Evolutionary conservation across 2,329 filamentous ascomycete genomes (phyloP).

Genomic region (Ambrosiella xylebori): DNA sequence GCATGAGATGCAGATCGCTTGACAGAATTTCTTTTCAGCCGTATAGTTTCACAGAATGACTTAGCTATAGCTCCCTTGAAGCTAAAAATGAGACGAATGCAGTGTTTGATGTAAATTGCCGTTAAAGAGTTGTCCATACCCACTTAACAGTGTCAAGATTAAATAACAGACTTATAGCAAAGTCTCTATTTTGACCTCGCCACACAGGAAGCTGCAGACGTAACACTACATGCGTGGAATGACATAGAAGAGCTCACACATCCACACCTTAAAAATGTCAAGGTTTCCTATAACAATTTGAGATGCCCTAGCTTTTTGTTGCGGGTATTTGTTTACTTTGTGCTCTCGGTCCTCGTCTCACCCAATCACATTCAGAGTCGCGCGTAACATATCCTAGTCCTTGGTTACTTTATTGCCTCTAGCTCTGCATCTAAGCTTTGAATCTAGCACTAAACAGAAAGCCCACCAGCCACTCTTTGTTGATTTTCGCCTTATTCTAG

Average conservation of each 20-base stretch:
- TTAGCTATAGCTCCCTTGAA: background rate
- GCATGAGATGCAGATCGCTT: background rate
- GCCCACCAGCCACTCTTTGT: no score
- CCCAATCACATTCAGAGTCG: slow-evolving; percentile 6
- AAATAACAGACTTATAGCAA: background rate
- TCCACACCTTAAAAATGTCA: background rate
- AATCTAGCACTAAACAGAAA: no score
- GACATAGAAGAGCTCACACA: background rate
- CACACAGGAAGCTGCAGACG: background rate
- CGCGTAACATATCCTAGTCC: slow-evolving; percentile 5
- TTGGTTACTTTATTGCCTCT: slow-evolving; percentile 5
- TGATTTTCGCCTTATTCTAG: no score
- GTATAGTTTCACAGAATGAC: background rate
- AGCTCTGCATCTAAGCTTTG: background rate
- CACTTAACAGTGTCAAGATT: background rate
- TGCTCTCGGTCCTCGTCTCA: slow-evolving; percentile 1
- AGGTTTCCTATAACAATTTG: background rate
- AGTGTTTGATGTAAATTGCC: background rate
- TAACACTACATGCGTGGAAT: background rate
- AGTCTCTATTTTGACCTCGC: background rate
- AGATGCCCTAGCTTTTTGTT: background rate
- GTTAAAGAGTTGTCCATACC: background rate
- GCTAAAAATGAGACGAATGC: background rate
- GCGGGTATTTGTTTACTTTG: slow-evolving; percentile 12
- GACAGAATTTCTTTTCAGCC: background rate